phyloP scores from a whole-genome alignment of 345 rosid species.

The Cardiospermum halicacabum region DNA sequence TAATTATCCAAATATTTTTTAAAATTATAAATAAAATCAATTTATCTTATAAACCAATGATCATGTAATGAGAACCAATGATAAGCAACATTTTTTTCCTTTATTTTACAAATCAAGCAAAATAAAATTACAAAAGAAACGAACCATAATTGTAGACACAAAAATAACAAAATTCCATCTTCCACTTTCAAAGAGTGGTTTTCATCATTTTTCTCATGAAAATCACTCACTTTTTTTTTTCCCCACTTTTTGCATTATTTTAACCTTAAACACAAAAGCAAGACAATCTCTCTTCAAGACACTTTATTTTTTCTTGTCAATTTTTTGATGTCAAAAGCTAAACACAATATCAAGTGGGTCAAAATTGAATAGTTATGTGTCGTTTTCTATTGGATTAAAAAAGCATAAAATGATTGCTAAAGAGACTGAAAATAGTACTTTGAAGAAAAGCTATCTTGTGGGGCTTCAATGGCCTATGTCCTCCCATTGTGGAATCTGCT shows the following conservation, averaged over 20 bases:
- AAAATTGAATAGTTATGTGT: not conserved
- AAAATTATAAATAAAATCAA: too few species aligned
- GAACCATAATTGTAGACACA: not conserved
- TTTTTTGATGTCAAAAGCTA: not conserved
- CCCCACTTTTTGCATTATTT: not conserved
- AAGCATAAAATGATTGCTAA: not conserved
- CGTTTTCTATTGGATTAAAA: not conserved
- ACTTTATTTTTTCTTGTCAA: not conserved
- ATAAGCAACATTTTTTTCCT: not conserved
- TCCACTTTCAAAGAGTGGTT: not conserved
- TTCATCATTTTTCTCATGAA: not conserved
- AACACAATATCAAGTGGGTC: not conserved
- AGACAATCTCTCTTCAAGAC: not conserved
- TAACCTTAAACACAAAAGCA: not conserved
- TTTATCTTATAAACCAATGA: too few species aligned
- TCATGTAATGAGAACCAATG: not conserved
- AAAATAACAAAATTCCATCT: not conserved
- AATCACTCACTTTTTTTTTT: not conserved
- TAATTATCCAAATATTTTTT: too few species aligned
- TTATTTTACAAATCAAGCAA: too few species aligned
- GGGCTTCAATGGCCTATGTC: slow-evolving; percentile 25
- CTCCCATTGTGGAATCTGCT: slow-evolving; percentile 26
- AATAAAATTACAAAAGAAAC: not conserved
- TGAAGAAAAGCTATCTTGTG: slow-evolving; percentile 11
- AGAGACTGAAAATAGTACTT: not conserved